phyloP scores from a whole-genome alignment of 2,329 filamentous ascomycete genomes.

The Fusarium marasasianum region DNA sequence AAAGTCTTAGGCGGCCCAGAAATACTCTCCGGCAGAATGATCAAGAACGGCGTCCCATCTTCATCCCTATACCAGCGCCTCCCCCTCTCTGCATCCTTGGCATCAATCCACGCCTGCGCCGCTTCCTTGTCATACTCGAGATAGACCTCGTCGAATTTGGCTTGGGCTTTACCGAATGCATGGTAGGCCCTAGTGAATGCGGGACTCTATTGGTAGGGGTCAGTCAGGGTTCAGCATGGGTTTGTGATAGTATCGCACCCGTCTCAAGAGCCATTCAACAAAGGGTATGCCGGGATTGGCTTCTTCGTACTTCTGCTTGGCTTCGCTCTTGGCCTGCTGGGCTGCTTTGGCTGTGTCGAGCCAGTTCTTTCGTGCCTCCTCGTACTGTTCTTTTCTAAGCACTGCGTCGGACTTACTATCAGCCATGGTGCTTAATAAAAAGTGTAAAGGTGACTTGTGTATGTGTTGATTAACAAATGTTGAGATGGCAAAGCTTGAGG shows the following conservation, averaged over 20 bases:
- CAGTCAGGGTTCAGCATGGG: rapidly evolving
- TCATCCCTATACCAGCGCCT: not conserved
- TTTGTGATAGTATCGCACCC: not conserved
- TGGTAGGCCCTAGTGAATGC: not conserved
- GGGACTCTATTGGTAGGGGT: not conserved
- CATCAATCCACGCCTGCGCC: not conserved
- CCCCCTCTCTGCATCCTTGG: not conserved
- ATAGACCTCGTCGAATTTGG: not conserved
- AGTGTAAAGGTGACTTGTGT: not conserved
- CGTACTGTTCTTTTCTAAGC: not conserved
- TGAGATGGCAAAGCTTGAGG: too few relatives aligned
- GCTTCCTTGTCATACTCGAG: not conserved
- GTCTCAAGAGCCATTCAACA: not conserved
- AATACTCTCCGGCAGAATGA: not conserved
- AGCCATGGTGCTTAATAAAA: not conserved
- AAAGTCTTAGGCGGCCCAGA: not conserved
- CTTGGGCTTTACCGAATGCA: not conserved
- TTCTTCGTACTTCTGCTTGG: not conserved
- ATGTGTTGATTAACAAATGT: too few relatives aligned
- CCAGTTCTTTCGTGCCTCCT: not conserved
- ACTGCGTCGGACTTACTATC: not conserved
- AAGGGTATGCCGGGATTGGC: not conserved
- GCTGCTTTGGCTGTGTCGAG: not conserved
- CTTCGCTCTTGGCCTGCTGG: rapidly evolving
- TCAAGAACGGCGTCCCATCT: not conserved